These are phyloP conservation scores for Chalciporus sphaerocephalus DNA, from an alignment of 768 basidiomycete species.

Conservation along the genomic window DNA sequence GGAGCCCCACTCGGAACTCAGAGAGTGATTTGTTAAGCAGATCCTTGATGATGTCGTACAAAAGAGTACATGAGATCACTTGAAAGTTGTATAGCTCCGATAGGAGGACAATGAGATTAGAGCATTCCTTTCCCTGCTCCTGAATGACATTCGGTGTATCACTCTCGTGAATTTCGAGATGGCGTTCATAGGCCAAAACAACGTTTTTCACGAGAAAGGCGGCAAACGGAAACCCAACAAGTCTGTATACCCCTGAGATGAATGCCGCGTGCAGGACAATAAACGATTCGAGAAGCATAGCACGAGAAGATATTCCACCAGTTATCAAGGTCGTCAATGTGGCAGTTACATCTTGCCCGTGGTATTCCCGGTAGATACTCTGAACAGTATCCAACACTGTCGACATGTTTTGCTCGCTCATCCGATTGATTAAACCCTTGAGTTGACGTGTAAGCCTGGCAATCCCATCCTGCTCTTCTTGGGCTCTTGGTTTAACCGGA, in stretches of 20 bases:
- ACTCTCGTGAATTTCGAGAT: constrained; percentile 39
- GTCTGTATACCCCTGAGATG: constrained; percentile 72
- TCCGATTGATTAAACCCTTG: constrained; percentile 85
- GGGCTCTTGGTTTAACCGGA: constrained; percentile 64
- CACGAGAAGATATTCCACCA: constrained; percentile 73
- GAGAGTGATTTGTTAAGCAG: constrained; percentile 61
- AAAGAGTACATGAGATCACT: constrained; percentile 81
- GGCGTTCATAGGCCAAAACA: constrained; percentile 61
- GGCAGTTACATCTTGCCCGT: constrained; percentile 86
- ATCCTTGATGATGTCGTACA: constrained; percentile 84
- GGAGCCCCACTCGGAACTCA: constrained; percentile 80
- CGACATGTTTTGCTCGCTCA: constrained; percentile 87
- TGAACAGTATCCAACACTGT: constrained; percentile 72
- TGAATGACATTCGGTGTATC: constrained; percentile 20
- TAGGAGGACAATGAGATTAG: constrained; percentile 81
- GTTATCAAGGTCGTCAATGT: constrained; percentile 73
- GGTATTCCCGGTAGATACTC: constrained; percentile 67
- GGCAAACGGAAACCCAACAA: constrained; percentile 84
- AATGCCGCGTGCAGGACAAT: constrained; percentile 86
- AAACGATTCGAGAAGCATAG: constrained; percentile 81
- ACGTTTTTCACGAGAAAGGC: constrained; percentile 78
- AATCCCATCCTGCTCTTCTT: constrained; percentile 35
- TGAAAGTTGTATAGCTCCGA: constrained; percentile 96
- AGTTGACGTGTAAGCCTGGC: constrained; percentile 67
- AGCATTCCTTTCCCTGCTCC: constrained; percentile 74